Evolutionary conservation across 805 yeast species (phyloP), one percentile per base, ranked within the genome.

Genomic region (Scheffersomyces spartinae): DNA sequence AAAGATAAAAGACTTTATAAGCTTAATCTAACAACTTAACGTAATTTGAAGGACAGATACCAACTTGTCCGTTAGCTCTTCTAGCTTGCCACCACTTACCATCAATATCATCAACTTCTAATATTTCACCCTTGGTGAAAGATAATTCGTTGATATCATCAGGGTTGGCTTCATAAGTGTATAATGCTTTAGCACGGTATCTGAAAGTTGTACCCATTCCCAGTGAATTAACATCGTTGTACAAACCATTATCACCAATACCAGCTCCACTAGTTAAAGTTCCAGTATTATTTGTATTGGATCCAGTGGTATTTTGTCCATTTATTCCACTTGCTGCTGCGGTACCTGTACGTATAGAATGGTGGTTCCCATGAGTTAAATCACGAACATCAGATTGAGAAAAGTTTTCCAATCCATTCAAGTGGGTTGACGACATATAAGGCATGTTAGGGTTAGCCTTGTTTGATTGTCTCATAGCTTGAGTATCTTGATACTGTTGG

Each of bases 21-120:
- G 11, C 23, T 36, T 38, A 52, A 34, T 67, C 74, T 30, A 78
- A 56, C 33, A 85, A 61, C 51, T 82, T 82, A 24, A 88, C 86
- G 46, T 88, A 88, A 52, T 88, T 91, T 42, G 94, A 78, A 26
- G 98, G 97, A 52, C 95, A 85, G 42, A 88, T 88, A 38, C 97
- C 98, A 22, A 84, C 80, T 49, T 85, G 91, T 17, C 98, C 98
- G 39, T 73, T 79, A 6, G 78, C 65, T 44, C 86, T 71, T 49
- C 80, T 73, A 20, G 95, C 96, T 55, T 85, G 95, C 97, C 97
- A 88, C 98, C 98, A 88, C 55, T 93, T 76, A 23, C 96, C 96
- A 37, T 81, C 81, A 30, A 84, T 83, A 45, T 88, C 96, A 39
- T 83, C 83, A 17, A 88, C 94, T 42, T 77, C 84, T 49, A 88